These are phyloP conservation scores for Cornus florida DNA, from an alignment of 148 eudicot species.

Conservation along the genomic window DNA sequence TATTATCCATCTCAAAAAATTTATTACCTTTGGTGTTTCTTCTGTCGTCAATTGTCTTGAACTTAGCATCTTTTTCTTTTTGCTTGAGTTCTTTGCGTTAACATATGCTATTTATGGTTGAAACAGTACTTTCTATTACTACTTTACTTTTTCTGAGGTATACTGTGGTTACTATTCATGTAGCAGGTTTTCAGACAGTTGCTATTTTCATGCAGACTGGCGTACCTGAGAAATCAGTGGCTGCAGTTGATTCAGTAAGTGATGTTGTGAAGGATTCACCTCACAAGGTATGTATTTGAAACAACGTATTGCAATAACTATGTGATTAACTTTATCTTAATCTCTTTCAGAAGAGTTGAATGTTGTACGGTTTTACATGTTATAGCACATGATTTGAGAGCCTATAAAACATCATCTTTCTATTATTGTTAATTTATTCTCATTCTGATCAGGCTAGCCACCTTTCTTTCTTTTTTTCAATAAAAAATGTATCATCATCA, in stretches of 20 bases:
- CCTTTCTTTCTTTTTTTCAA: too few relatives aligned
- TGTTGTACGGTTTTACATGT: not conserved
- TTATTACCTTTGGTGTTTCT: not conserved
- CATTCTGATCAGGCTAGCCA: not conserved
- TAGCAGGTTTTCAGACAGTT: conserved; percentile 99
- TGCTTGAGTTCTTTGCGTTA: conserved; percentile 1
- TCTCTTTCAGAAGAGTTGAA: not conserved
- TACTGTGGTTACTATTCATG: conserved; percentile 87
- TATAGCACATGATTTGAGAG: not conserved
- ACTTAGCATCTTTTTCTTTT: not conserved
- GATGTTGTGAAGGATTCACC: conserved; percentile 75
- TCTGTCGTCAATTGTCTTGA: not conserved
- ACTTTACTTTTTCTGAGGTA: conserved; percentile 66
- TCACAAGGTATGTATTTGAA: conserved; percentile 61
- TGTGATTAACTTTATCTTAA: not conserved
- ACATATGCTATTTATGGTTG: conserved; percentile 18
- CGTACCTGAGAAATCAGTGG: conserved; percentile 52
- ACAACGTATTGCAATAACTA: not conserved
- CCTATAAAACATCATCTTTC: not conserved
- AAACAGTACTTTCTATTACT: conserved; percentile 29
- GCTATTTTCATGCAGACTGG: conserved; percentile 99
- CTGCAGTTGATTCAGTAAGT: conserved; percentile 43
- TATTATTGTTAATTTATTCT: not conserved
- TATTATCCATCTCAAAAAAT: not conserved
- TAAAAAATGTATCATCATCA: too few relatives aligned